phyloP scores from a whole-genome alignment of 805 yeast genomes.

The Sugiyamaella chiloensis region DNA sequence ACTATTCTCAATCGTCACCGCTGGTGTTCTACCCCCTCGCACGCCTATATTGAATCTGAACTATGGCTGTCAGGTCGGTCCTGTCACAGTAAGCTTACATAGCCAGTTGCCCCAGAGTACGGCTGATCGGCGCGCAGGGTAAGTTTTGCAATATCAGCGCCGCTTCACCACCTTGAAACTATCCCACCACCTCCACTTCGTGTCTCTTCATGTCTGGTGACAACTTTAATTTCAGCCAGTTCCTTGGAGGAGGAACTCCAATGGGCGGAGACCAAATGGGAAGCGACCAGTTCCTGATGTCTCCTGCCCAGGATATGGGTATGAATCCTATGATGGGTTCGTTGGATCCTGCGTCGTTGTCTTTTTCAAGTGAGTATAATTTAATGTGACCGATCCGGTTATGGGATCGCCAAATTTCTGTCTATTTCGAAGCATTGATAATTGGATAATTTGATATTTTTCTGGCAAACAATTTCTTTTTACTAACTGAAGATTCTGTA shows the following conservation, averaged over 20 bases:
- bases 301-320: neutral
- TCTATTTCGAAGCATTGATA: neutral
- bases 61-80: no score
- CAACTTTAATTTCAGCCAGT: constrained; percentile 3
- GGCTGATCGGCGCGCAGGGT: neutral
- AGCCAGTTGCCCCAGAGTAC: no score
- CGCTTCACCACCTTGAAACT: neutral
- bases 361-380: constrained; percentile 8
- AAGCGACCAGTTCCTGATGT: neutral
- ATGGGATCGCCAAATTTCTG: neutral
- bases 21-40: no score
- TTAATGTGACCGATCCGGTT: neutral
- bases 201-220: constrained; percentile 1
- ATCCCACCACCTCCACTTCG: neutral
- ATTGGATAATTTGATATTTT: neutral
- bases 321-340: neutral
- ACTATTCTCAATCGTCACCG: no score
- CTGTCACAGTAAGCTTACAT: no score
- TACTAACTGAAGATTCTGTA: constrained; percentile 4
- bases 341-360: constrained; percentile 16
- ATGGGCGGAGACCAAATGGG: neutral
- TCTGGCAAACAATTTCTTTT: neutral
- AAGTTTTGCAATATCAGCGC: neutral
- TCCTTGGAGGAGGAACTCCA: constrained; percentile 3
- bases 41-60: no score